Evolutionary conservation across 805 yeast genomes (phyloP).

Genomic region (Hanseniaspora guilliermondii): DNA sequence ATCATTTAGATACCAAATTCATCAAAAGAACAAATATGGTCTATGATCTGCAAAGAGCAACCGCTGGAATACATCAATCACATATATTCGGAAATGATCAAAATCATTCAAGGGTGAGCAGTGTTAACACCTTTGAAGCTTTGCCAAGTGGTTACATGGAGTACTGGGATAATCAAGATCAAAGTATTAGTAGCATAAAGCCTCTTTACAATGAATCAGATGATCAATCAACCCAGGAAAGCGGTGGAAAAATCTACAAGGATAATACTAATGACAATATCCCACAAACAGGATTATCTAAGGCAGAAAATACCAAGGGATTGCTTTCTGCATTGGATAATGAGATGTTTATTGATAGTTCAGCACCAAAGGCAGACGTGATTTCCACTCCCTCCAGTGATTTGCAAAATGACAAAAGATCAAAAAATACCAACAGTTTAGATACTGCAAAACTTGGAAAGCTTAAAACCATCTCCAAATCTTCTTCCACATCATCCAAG

Average conservation of each 20-base stretch:
- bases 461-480: neutral
- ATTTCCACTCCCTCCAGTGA: neutral
- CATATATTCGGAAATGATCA: neutral
- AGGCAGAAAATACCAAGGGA: neutral
- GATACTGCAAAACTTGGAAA: neutral
- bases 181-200: neutral
- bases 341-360: neutral
- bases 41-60: neutral
- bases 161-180: neutral
- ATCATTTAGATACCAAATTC: neutral
- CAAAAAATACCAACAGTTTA: neutral
- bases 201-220: neutral
- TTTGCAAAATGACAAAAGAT: neutral
- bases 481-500: neutral
- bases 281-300: neutral
- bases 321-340: neutral
- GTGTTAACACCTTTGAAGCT: neutral
- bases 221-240: neutral
- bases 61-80: neutral
- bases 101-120: neutral
- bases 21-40: neutral
- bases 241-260: neutral
- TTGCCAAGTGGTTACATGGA: conserved; percentile 3
- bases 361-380: neutral
- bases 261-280: neutral